phyloP scores from a whole-genome alignment of 352 stramenopile species.

The Thraustochytrium sp. region DNA sequence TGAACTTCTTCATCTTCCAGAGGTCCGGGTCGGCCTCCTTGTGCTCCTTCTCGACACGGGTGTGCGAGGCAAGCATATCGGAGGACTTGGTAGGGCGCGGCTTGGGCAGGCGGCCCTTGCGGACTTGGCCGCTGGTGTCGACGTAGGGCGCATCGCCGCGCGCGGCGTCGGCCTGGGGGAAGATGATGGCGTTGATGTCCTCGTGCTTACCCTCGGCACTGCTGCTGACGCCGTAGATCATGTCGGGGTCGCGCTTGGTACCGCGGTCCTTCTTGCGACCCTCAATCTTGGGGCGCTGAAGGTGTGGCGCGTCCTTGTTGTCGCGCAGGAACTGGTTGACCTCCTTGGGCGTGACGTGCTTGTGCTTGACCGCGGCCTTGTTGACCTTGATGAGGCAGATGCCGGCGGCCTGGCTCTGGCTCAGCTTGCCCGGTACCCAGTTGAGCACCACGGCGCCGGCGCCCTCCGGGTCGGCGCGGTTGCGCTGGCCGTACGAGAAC shows the following conservation, averaged over 20 bases:
- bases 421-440: slow-evolving; percentile 28
- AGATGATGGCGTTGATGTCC: slow-evolving; percentile 41
- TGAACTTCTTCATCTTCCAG: slow-evolving; percentile 45
- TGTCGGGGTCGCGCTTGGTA: neutral
- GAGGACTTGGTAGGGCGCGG: slow-evolving; percentile 35
- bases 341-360: slow-evolving; percentile 33
- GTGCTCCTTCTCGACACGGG: neutral
- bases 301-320: slow-evolving; percentile 26
- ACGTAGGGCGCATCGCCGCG: neutral
- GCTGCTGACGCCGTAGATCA: neutral
- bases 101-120: slow-evolving; percentile 35
- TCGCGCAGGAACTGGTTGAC: slow-evolving; percentile 41
- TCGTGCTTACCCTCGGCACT: neutral
- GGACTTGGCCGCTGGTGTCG: slow-evolving; percentile 36
- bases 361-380: slow-evolving; percentile 37
- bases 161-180: neutral
- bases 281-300: slow-evolving; percentile 32
- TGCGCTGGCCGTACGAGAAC: slow-evolving; percentile 24
- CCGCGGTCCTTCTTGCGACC: slow-evolving; percentile 40
- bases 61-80: neutral
- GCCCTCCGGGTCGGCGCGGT: slow-evolving; percentile 14
- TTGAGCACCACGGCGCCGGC: slow-evolving; percentile 40
- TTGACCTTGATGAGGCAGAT: slow-evolving; percentile 42
- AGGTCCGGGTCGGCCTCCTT: neutral
- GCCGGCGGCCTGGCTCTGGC: slow-evolving; percentile 26